Conservation (phyloP, 345 rosid genomes). For the Pugionium dolabratum region DNA sequence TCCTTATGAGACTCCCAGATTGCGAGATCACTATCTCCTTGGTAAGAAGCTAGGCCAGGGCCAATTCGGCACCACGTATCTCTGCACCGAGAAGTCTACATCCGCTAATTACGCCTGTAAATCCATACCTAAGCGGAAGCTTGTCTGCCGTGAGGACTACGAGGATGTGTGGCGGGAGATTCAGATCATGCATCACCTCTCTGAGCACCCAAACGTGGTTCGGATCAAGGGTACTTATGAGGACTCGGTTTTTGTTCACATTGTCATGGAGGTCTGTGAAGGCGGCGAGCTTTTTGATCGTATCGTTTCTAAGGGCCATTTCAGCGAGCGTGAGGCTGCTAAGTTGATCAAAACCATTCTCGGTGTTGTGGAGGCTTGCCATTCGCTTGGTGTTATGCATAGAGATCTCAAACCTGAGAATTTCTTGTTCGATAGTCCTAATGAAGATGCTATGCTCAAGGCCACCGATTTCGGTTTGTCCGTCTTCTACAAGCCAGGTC, state of each 20-base stretch:
- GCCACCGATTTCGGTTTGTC: slow-evolving; percentile 94
- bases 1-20: slow-evolving; percentile 79
- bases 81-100: slow-evolving; percentile 66
- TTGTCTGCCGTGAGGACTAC: slow-evolving; percentile 85
- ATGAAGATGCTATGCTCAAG: slow-evolving; percentile 78
- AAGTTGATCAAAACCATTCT: slow-evolving; percentile 82
- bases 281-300: slow-evolving; percentile 98
- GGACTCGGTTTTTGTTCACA: slow-evolving; percentile 85
- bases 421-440: slow-evolving; percentile 76
- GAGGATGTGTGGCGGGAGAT: slow-evolving; percentile 98
- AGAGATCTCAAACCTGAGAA: slow-evolving; percentile 59
- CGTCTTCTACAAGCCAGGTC: slow-evolving; percentile 95
- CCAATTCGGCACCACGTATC: slow-evolving; percentile 89
- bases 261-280: slow-evolving; percentile 94
- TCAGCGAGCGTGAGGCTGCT: slow-evolving; percentile 88
- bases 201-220: slow-evolving; percentile 82
- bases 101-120: slow-evolving; percentile 69
- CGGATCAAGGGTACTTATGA: slow-evolving; percentile 86
- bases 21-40: slow-evolving; percentile 73
- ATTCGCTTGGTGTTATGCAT: slow-evolving; percentile 82
- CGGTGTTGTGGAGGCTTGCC: slow-evolving; percentile 89
- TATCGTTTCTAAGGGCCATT: slow-evolving; percentile 90
- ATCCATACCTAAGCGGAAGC: slow-evolving; percentile 91
- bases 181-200: slow-evolving; percentile 98
- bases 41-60: slow-evolving; percentile 96